Conservation (phyloP, 2,329 filamentous ascomycete species). For the Botrytis paeoniae region DNA sequence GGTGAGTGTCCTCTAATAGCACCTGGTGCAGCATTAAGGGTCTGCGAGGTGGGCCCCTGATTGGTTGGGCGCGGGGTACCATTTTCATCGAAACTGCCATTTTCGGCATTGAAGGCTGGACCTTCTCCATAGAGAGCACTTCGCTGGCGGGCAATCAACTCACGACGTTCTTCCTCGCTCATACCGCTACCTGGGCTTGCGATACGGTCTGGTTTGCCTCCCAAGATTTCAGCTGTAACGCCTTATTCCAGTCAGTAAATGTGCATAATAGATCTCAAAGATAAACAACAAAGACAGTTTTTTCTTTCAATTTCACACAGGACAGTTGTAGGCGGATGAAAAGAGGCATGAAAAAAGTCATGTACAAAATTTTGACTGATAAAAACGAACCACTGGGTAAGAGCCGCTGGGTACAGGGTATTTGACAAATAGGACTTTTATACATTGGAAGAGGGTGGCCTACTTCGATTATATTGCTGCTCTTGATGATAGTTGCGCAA, state of each 20-base stretch:
- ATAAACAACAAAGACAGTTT: constrained; percentile 7
- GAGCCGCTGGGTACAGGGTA: constrained; percentile 37
- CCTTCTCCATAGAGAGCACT: constrained; percentile 86
- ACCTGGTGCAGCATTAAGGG: constrained; percentile 59
- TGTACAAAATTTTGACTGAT: constrained; percentile 39
- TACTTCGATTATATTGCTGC: constrained; percentile 99
- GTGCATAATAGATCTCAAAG: constrained; percentile 28
- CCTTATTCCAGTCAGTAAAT: constrained; percentile 46
- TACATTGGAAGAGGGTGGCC: constrained; percentile 67
- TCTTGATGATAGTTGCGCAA: constrained; percentile 99
- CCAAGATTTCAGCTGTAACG: constrained; percentile 63
- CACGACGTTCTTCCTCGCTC: constrained; percentile 94
- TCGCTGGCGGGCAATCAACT: constrained; percentile 93
- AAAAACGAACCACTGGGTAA: constrained; percentile 24
- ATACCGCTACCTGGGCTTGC: constrained; percentile 76
- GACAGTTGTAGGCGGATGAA: constrained; percentile 35
- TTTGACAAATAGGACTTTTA: constrained; percentile 48
- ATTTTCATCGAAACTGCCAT: constrained; percentile 65
- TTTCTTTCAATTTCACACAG: constrained; percentile 39
- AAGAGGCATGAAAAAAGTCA: constrained; percentile 31
- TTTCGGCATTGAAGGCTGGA: constrained; percentile 60
- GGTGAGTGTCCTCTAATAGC: constrained; percentile 72
- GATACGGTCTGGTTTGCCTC: constrained; percentile 79
- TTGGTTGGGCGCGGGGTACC: constrained; percentile 61
- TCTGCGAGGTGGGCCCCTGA: constrained; percentile 59